Base-by-base conservation (phyloP, 176 grass and related monocot species). In the Carex parvula region DNA sequence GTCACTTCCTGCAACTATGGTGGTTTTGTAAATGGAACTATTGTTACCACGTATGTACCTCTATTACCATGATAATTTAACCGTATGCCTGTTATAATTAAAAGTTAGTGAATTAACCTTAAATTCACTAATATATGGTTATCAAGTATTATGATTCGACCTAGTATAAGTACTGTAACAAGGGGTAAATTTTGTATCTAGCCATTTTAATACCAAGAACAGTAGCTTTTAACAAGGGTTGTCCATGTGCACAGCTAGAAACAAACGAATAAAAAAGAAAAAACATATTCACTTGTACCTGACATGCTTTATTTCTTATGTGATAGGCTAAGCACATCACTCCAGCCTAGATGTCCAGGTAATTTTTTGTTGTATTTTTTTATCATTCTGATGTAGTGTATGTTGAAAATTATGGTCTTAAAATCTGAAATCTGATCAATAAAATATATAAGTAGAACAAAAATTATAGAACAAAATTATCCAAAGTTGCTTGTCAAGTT, bases 301-400 rank as follows among this genome's bases (percentile, higher is more conserved):
- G 46, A 85, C 21, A 26, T 53, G 9, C 85, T 64, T 41, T 21
- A 76, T 84, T 71, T 60, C 7, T 81, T 37, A 60, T 24, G 72
- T 75, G 22, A 58, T 79, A 98, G 95, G 88, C 48, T 95, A 46
- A 88, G 33, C 30, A 87, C 79, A 5, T 82, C 91, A 75, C 82
- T 98, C 81, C 95, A 91, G 84, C 83, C 90, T 0, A 90, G 17
- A 86, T 99, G 96, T 56, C 91, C 96, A 95, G 93, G 96, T 99
- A 91, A 86, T 64, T 83, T 6, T 37, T 90, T 1, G 52, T 81
- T 12, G 6, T 83, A 68, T 88, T 5, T 21, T 6, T 67, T 5
- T 8, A 66, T 7, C 16, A 83, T 64, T 72, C 42, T 48, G 4
- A 81, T 81, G 35, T 26, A 60, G 63, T 50, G 46, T 50, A 50